Evolutionary conservation across 1,284 basidiomycete species (phyloP), one percentile per base, ranked within the genome.

Genomic region (Rhodotorula sp.): DNA sequence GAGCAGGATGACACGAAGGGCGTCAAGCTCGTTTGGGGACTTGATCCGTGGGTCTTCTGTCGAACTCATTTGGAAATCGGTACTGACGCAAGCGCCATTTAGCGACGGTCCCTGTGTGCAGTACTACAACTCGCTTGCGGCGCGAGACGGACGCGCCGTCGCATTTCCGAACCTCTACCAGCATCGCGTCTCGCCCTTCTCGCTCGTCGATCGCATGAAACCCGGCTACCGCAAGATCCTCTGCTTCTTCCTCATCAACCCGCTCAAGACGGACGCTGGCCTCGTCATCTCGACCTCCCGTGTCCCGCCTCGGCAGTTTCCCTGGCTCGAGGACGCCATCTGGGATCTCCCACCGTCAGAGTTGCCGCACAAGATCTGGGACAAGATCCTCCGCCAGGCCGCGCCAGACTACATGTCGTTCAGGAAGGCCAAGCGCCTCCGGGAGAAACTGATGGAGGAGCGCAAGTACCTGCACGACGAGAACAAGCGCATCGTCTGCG

Each of bases 81-180:
- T 7, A 15, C 29, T 56, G 24, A 24, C 6, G n/a, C n/a, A n/a
- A 47, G 44, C 27, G 44, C 29, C n/a, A 3, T 22, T 1, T 27
- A 67, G 67, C 13, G 57, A 60, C 24, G 62, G 62, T 1, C 53
- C 67, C 8, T 51, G n/a, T 29, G 7, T 68, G 22, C 82, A 83
- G 67, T 61, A 78, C n/a, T 64, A 82, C 11, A 83, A 82, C 4
- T 71, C 71, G 9, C 77, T 83, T 10, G 68, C 76, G 10, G 84
- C 82, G 3, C 75, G 73, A 4, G 64, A 77, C 27, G 82, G 81
- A 10, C 78, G 84, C 36, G 79, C 78, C 22, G 74, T 86, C 55
- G 81, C 82, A 34, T 86, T 84, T 66, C 85, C 86, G 11, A 87
- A 87, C 73, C 82, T 85, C 52, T 85, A 86, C 76, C 84, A 84